Evolutionary conservation across 176 grass and related monocot genomes (phyloP).

Genomic region (Ensete glaucum): DNA sequence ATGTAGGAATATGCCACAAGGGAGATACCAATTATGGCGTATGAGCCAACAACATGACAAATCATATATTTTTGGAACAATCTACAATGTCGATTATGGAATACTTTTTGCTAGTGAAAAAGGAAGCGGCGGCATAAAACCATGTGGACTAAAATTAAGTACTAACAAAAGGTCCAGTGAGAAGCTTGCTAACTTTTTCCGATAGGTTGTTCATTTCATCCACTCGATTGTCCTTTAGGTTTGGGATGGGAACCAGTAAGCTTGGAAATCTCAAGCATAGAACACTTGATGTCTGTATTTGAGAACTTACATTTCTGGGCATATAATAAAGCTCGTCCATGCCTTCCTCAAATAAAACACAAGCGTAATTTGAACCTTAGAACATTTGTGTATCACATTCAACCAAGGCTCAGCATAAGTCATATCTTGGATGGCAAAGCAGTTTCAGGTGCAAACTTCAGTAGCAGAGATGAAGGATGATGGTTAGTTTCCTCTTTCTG

Average conservation of each 20-base stretch:
- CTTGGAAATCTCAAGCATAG: constrained; percentile 60
- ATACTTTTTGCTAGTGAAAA: not conserved
- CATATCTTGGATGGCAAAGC: too few relatives aligned
- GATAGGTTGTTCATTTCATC: constrained; percentile 62
- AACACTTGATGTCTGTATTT: constrained; percentile 14
- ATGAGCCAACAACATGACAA: not conserved
- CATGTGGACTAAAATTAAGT: constrained; percentile 20
- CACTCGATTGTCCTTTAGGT: constrained; percentile 30
- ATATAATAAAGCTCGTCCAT: too few relatives aligned
- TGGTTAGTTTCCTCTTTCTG: too few relatives aligned
- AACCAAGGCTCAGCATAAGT: too few relatives aligned
- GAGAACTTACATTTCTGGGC: constrained; percentile 9
- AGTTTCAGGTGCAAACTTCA: too few relatives aligned
- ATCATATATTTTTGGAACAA: not conserved
- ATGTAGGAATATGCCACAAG: not conserved
- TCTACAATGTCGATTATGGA: not conserved
- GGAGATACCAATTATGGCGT: not conserved
- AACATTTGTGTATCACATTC: too few relatives aligned
- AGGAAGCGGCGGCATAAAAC: not conserved
- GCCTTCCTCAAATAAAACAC: too few relatives aligned
- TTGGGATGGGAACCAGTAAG: constrained; percentile 25
- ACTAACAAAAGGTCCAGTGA: constrained; percentile 20
- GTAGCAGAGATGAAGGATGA: too few relatives aligned
- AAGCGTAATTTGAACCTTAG: too few relatives aligned
- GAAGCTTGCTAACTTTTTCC: constrained; percentile 46